Percentiles rank a stretch among this genome's conserved stretches.
Conservation (phyloP, 2,329 filamentous ascomycete species). For the Trichophyton simii region DNA sequence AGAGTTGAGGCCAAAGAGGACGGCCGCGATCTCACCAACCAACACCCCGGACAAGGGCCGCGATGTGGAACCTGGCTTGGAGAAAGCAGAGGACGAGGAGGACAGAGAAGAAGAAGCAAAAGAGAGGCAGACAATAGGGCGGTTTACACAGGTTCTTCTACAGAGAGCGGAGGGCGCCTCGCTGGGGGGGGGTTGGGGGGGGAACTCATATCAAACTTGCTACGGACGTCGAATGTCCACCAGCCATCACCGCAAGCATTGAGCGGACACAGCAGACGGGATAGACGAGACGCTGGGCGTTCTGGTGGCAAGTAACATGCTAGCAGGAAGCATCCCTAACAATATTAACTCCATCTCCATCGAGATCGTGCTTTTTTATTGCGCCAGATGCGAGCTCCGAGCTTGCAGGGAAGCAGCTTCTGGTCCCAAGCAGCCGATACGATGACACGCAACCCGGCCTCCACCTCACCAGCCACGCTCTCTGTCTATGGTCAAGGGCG, state of each 20-base stretch:
- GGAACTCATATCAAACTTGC: too few relatives aligned
- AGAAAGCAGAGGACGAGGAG: background rate
- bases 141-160: too few relatives aligned
- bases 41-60: background rate
- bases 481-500: background rate
- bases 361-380: background rate
- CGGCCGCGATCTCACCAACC: background rate
- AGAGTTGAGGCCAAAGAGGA: background rate
- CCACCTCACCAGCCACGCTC: constrained; percentile 1
- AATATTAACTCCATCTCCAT: background rate
- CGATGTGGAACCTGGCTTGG: background rate
- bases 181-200: too few relatives aligned
- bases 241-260: too few relatives aligned
- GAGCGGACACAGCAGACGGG: too few relatives aligned
- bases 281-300: too few relatives aligned
- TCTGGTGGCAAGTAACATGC: background rate
- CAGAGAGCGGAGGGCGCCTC: too few relatives aligned
- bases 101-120: background rate
- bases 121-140: too few relatives aligned
- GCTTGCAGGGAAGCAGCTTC: background rate
- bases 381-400: background rate
- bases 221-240: too few relatives aligned
- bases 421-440: background rate
- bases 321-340: background rate
- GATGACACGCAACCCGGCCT: background rate